phyloP scores from a whole-genome alignment of 257 asterid genomes.

The Capsicum pubescens region DNA sequence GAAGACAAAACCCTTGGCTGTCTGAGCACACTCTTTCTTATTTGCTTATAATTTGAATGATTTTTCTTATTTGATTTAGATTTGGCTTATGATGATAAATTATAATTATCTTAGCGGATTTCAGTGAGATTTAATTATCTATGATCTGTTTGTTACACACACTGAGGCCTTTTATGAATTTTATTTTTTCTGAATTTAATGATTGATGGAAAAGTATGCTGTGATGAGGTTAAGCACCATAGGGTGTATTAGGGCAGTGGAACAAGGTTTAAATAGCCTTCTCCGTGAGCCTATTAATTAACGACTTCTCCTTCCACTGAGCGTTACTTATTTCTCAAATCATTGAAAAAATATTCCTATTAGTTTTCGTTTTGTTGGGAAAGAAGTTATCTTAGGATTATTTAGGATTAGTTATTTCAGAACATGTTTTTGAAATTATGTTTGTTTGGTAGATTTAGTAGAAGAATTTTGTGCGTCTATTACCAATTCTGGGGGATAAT shows the following conservation, averaged over 20 bases:
- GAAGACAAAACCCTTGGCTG: slow-evolving; percentile 62
- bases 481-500: slow-evolving; percentile 83
- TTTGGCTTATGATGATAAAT: slow-evolving; percentile 69
- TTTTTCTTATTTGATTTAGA: neutral
- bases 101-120: slow-evolving; percentile 87
- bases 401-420: too few species aligned
- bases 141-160: slow-evolving; percentile 97
- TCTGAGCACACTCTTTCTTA: slow-evolving; percentile 58
- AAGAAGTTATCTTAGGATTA: too few species aligned
- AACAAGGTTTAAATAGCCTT: slow-evolving; percentile 11
- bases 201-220: slow-evolving; percentile 36
- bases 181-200: neutral
- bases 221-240: slow-evolving; percentile 51
- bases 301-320: slow-evolving; percentile 78
- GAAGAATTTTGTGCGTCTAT: slow-evolving; percentile 52
- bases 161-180: slow-evolving; percentile 56
- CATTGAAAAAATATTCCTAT: too few species aligned
- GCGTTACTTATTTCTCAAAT: slow-evolving; percentile 27
- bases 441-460: too few species aligned
- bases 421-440: too few species aligned
- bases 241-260: slow-evolving; percentile 60
- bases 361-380: too few species aligned
- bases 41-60: neutral
- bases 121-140: slow-evolving; percentile 74
- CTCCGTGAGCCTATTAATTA: slow-evolving; percentile 52